Conservation (phyloP, 108 stramenopile genomes). For the Nitzschia sp. region DNA sequence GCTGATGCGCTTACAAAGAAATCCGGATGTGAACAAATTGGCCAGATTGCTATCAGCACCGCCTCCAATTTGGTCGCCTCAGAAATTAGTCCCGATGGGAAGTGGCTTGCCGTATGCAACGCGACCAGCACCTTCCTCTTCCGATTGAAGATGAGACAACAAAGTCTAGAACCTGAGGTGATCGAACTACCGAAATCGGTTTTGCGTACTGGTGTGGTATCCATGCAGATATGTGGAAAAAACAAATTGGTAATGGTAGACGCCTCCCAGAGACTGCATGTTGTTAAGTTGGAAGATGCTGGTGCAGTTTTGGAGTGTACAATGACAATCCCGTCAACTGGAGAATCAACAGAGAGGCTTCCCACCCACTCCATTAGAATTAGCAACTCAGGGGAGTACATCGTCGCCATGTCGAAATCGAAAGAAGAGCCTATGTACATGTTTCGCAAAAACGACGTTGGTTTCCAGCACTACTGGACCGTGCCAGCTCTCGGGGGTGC, state of each 20-base stretch:
- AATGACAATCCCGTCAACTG: not conserved
- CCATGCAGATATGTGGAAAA: conserved; percentile 11
- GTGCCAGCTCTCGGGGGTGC: conserved; percentile 44
- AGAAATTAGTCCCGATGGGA: conserved; percentile 24
- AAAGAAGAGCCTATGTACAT: conserved; percentile 29
- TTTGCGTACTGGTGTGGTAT: conserved; percentile 8
- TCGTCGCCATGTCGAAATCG: conserved; percentile 46
- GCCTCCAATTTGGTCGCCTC: conserved; percentile 43
- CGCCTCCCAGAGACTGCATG: conserved; percentile 1
- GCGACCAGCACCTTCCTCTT: conserved; percentile 18
- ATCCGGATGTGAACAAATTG: conserved; percentile 39
- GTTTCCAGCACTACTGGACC: conserved; percentile 68
- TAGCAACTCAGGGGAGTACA: conserved; percentile 51
- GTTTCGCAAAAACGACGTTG: conserved; percentile 36
- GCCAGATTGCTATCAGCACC: conserved; percentile 56
- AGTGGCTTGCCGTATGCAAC: conserved; percentile 30
- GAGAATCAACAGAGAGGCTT: not conserved
- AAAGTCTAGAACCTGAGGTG: conserved; percentile 14
- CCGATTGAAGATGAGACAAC: not conserved
- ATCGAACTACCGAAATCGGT: conserved; percentile 20
- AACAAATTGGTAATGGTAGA: conserved; percentile 18
- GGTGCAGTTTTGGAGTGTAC: not conserved
- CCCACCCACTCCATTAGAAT: conserved; percentile 24
- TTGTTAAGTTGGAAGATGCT: not conserved
- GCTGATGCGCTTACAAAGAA: conserved; percentile 5